Evolutionary conservation across 1,284 basidiomycete species (phyloP).

Genomic region (Ganoderma meredithae): DNA sequence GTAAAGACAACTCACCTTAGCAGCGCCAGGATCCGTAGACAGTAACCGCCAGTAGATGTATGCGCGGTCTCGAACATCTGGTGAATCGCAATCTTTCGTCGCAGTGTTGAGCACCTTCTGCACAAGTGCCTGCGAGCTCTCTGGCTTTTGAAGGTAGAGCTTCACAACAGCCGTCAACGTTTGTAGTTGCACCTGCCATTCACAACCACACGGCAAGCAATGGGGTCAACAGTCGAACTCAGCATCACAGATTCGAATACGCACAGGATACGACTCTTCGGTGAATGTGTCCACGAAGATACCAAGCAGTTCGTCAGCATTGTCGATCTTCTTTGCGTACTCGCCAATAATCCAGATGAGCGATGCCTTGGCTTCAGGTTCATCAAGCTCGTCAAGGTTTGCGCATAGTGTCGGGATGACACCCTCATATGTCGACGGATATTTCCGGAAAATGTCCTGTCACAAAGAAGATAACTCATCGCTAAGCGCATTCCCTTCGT

Average conservation of each 20-base stretch:
- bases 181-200: conserved; percentile 86
- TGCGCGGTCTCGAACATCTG: conserved; percentile 95
- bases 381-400: conserved; percentile 95
- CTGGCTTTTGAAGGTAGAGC: conserved; percentile 94
- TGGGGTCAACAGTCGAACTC: conserved; percentile 11
- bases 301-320: conserved; percentile 90
- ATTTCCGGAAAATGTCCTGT: conserved; percentile 97
- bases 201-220: conserved; percentile 34
- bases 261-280: conserved; percentile 91
- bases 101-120: conserved; percentile 92
- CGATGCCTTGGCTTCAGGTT: conserved; percentile 97
- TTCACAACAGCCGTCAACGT: conserved; percentile 97
- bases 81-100: conserved; percentile 96
- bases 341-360: conserved; percentile 99
- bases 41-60: conserved; percentile 97
- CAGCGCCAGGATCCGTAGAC: conserved; percentile 92
- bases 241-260: conserved; percentile 35
- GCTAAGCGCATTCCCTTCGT: neutral
- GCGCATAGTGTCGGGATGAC: conserved; percentile 96
- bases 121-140: conserved; percentile 89
- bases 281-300: conserved; percentile 93
- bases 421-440: conserved; percentile 97
- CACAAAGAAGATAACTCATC: conserved; percentile 1
- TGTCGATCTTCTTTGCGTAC: conserved; percentile 97
- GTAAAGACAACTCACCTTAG: conserved; percentile 66